Conservation (phyloP, 805 yeast species). For the Candida tammaniensis region DNA sequence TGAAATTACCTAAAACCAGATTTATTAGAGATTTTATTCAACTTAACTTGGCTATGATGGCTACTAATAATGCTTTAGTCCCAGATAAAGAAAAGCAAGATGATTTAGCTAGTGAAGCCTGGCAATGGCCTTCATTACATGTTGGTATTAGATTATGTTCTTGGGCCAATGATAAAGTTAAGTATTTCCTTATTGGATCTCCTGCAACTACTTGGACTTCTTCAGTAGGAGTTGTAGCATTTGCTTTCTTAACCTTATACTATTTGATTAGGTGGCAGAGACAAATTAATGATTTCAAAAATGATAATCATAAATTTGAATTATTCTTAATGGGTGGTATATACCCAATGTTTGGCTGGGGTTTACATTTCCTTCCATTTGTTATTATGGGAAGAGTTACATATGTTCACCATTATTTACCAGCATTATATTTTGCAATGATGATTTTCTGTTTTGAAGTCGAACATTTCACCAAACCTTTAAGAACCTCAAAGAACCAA, state of each 20-base stretch:
- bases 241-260: constrained; percentile 45
- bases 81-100: constrained; percentile 74
- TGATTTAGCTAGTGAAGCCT: constrained; percentile 68
- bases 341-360: constrained; percentile 89
- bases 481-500: constrained; percentile 15
- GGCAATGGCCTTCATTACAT: constrained; percentile 79
- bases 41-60: constrained; percentile 77
- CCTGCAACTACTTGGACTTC: constrained; percentile 75
- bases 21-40: constrained; percentile 70
- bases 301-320: constrained; percentile 43
- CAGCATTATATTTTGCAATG: constrained; percentile 93
- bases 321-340: constrained; percentile 68
- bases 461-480: constrained; percentile 40
- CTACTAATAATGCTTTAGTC: constrained; percentile 76
- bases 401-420: constrained; percentile 93
- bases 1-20: constrained; percentile 68
- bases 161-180: constrained; percentile 55
- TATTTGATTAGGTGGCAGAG: constrained; percentile 64
- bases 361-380: constrained; percentile 84
- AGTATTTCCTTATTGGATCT: constrained; percentile 67
- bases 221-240: constrained; percentile 53
- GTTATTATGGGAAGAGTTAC: constrained; percentile 94
- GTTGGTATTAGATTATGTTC: constrained; percentile 76
- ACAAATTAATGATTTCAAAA: constrained; percentile 55
- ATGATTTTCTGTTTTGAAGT: constrained; percentile 64